Evolutionary conservation across 169 alveolate species (phyloP).

Genomic region (Fabrea salina): DNA sequence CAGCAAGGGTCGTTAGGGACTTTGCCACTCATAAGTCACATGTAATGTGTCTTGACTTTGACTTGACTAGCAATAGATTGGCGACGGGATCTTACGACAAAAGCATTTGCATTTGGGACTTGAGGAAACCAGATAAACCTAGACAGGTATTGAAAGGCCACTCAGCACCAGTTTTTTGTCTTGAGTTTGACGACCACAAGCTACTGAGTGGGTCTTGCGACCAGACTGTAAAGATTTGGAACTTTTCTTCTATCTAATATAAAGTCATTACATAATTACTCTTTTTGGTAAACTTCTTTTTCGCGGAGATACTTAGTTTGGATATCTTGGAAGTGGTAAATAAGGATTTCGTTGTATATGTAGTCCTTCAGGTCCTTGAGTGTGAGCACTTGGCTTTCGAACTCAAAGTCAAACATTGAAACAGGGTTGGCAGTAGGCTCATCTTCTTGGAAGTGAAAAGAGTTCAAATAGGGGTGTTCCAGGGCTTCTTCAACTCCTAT

Average conservation of each 20-base stretch:
- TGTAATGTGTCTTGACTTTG: constrained; percentile 22
- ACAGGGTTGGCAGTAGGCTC: constrained; percentile 13
- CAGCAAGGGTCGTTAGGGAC: not conserved
- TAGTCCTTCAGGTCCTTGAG: constrained; percentile 23
- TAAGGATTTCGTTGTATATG: constrained; percentile 47
- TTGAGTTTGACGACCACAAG: not conserved
- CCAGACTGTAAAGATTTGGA: constrained; percentile 32
- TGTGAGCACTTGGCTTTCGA: not conserved
- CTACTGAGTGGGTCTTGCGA: constrained; percentile 15
- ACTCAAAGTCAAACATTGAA: constrained; percentile 14
- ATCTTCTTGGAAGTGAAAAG: constrained; percentile 50
- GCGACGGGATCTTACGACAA: constrained; percentile 31
- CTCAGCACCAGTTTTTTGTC: constrained; percentile 27
- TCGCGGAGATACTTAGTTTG: no score
- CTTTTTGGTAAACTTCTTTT: no score
- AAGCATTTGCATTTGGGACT: constrained; percentile 27
- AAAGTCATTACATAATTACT: not conserved
- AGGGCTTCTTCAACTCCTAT: constrained; percentile 71
- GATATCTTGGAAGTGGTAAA: constrained; percentile 51
- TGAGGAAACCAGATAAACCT: not conserved
- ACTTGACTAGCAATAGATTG: not conserved
- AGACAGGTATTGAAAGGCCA: constrained; percentile 28
- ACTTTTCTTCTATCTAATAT: not conserved
- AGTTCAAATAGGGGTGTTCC: constrained; percentile 69
- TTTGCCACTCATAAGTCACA: constrained; percentile 3